Conservation (phyloP, 768 basidiomycete genomes). For the Tylopilus sp. region DNA sequence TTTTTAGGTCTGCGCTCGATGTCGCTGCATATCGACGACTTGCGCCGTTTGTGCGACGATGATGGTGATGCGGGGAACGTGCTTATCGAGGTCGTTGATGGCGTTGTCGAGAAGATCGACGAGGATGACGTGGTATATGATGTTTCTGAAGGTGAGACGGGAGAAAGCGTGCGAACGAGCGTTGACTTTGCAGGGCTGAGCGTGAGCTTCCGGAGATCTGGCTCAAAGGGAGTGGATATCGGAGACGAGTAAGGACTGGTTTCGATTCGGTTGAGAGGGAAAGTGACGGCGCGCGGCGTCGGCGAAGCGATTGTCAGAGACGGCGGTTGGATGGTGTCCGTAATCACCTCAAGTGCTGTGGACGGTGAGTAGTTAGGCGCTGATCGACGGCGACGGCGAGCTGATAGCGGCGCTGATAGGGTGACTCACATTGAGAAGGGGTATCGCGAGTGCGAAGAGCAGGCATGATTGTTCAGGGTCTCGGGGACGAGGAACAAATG, state of each 20-base stretch:
- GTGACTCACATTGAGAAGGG: conserved; percentile 50
- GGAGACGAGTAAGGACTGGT: conserved; percentile 66
- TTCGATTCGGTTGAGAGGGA: conserved; percentile 37
- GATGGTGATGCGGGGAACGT: conserved; percentile 33
- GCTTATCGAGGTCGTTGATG: conserved; percentile 32
- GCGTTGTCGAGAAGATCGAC: conserved; percentile 40
- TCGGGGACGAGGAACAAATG: conserved; percentile 28
- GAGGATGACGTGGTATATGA: conserved; percentile 34
- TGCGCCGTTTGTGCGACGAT: conserved; percentile 48
- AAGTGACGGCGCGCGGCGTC: conserved; percentile 54
- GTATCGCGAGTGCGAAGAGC: conserved; percentile 77
- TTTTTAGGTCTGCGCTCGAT: conserved; percentile 51
- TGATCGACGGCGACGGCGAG: conserved; percentile 1
- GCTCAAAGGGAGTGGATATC: conserved; percentile 69
- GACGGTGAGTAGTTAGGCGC: conserved; percentile 14
- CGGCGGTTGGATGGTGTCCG: conserved; percentile 58
- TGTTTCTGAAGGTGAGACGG: conserved; percentile 32
- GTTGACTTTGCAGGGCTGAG: conserved; percentile 42
- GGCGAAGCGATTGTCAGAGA: conserved; percentile 52
- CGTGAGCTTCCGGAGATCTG: conserved; percentile 50
- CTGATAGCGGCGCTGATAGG: neutral
- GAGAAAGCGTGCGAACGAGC: conserved; percentile 40
- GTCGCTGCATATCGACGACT: conserved; percentile 44
- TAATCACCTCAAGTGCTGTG: conserved; percentile 72
- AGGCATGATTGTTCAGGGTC: conserved; percentile 58